Conservation (phyloP, 257 asterid species). For the Solanum corneliomulleri region DNA sequence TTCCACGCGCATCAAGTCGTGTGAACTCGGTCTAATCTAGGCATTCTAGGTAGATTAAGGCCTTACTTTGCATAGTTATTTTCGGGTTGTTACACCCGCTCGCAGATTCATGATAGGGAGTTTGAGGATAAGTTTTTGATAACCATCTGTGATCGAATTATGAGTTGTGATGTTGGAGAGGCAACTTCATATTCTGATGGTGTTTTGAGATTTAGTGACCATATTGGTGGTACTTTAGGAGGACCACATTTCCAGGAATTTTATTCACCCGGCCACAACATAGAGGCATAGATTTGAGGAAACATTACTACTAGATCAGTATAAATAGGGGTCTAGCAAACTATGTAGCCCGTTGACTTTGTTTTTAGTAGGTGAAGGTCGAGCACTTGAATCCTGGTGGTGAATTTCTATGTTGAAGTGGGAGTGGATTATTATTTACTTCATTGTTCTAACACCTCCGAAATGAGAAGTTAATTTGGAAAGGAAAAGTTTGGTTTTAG, state of each 20-base stretch:
- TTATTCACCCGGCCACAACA: neutral
- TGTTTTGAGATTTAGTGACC: neutral
- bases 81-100: too few relatives aligned
- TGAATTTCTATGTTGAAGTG: neutral
- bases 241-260: neutral
- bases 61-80: too few relatives aligned
- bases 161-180: neutral
- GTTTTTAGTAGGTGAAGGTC: neutral
- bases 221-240: neutral
- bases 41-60: too few relatives aligned
- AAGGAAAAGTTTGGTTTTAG: neutral
- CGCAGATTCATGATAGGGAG: neutral
- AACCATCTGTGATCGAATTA: neutral
- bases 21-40: too few relatives aligned
- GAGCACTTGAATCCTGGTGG: neutral
- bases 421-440: neutral
- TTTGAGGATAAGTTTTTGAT: neutral
- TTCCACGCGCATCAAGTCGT: too few relatives aligned
- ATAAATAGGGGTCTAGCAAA: neutral
- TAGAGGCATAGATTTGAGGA: neutral
- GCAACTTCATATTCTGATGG: neutral
- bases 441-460: neutral
- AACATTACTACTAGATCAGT: neutral
- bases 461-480: neutral
- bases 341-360: neutral